phyloP scores from a whole-genome alignment of 441 rosid species.

The Arabidopsis lyrata region DNA sequence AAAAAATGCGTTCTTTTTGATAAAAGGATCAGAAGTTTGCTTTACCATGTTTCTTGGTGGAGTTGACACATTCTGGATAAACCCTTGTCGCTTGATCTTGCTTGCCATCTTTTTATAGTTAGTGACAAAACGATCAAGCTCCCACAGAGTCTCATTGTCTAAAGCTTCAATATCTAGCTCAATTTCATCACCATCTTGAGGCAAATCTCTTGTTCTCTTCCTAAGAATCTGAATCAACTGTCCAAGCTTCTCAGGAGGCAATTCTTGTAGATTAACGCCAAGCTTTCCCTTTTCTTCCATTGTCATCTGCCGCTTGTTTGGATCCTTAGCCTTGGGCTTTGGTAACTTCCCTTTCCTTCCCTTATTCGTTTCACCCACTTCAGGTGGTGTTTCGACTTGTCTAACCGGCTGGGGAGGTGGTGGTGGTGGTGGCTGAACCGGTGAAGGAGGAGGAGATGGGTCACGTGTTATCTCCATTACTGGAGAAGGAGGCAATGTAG shows the following conservation, averaged over 20 bases:
- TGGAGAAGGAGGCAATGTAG: slow-evolving; percentile 25
- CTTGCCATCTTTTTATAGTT: slow-evolving; percentile 91
- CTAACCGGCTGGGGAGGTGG: slow-evolving; percentile 23
- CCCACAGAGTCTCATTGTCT: slow-evolving; percentile 94
- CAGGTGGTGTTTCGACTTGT: slow-evolving; percentile 18
- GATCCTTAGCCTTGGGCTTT: slow-evolving; percentile 95
- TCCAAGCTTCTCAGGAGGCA: slow-evolving; percentile 96
- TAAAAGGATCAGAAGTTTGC: neutral
- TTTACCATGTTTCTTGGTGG: slow-evolving; percentile 53
- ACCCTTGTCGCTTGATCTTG: slow-evolving; percentile 88
- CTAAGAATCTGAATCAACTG: slow-evolving; percentile 81
- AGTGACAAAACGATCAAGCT: slow-evolving; percentile 92
- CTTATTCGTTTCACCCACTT: slow-evolving; percentile 31
- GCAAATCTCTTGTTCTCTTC: slow-evolving; percentile 80
- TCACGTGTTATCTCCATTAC: neutral
- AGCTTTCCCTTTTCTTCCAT: slow-evolving; percentile 87
- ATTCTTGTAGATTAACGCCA: slow-evolving; percentile 85
- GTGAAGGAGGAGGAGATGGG: slow-evolving; percentile 28
- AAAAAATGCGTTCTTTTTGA: neutral
- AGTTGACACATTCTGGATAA: slow-evolving; percentile 54
- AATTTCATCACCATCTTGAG: slow-evolving; percentile 96
- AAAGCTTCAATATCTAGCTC: slow-evolving; percentile 94
- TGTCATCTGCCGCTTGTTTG: slow-evolving; percentile 74
- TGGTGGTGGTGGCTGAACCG: neutral
- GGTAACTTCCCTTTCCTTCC: slow-evolving; percentile 66